Base-by-base conservation (phyloP, 2,329 filamentous ascomycete genomes). In the Paracamarosporium sp. region DNA sequence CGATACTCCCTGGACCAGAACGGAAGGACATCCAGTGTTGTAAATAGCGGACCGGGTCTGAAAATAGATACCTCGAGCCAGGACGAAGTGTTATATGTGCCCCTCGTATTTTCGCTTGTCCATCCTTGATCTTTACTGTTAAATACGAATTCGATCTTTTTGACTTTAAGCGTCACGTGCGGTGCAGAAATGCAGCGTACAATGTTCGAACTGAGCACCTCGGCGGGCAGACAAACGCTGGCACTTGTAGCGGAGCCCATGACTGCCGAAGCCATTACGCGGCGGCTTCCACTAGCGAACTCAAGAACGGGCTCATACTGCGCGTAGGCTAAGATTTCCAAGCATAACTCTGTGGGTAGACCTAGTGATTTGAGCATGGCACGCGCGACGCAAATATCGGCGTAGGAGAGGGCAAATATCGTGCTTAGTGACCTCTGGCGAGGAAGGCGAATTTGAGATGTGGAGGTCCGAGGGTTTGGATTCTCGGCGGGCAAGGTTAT, bases 41-140 rank as follows among this genome's bases (percentile, higher is more conserved):
- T 12, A 11, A 27, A 30, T 24, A 9, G 15, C 25, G 36, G 24
- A 9, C 47, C 46, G 11, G 59, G 61, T 9, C 71, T 66, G 6
- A 74, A 31, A 13, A 76, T 73, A 7, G 69, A 72, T 1, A 66
- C 62, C 28, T 76, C 73, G 7, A 73, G 53, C 73, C 73, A 76
- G 3, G 71, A 74, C 2, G 70, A 71, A 4, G 70, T 73, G 11
- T 58, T 46, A 50, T 64, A 76, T 0, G 70, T 68, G 17, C 69
- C 69, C 12, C 50, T 30, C 4, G 65, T 69, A 8, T 57, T 56
- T 43, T 73, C 63, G 27, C 60, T 68, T 3, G 71, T 70, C 73
- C 73, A 75, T 3, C 73, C 73, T 47, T 76, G 73, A 48, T 76
- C 73, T 5, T 45, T 50, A 43, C 68, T 71, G 13, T 20, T 48